phyloP scores from a whole-genome alignment of 768 basidiomycete genomes.

The Bullera alba region DNA sequence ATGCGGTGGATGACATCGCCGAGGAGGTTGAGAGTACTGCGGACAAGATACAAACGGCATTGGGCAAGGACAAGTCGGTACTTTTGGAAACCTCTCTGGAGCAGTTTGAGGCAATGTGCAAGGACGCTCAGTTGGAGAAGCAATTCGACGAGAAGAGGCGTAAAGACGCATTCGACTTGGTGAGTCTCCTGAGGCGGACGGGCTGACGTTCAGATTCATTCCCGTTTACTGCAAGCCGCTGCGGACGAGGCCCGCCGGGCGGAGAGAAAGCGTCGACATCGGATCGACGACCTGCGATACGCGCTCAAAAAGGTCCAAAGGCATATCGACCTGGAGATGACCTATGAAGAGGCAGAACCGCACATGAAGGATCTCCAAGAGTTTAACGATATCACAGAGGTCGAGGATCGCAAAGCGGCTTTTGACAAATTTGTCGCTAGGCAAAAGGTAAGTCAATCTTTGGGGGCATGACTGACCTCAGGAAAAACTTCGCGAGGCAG shows the following conservation, averaged over 20 bases:
- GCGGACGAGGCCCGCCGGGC: slow-evolving; percentile 73
- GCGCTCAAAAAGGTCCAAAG: slow-evolving; percentile 84
- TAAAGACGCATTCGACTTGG: slow-evolving; percentile 49
- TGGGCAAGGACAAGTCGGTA: slow-evolving; percentile 31
- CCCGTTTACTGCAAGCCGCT: slow-evolving; percentile 60
- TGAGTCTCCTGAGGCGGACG: slow-evolving; percentile 8
- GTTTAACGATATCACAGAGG: slow-evolving; percentile 74
- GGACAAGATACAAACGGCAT: slow-evolving; percentile 52
- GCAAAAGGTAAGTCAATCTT: slow-evolving; percentile 62
- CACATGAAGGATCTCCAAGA: slow-evolving; percentile 75
- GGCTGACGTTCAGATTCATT: slow-evolving; percentile 57
- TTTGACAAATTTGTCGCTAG: slow-evolving; percentile 83
- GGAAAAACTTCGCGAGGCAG: slow-evolving; percentile 62
- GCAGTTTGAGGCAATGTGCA: slow-evolving; percentile 36
- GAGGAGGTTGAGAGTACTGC: slow-evolving; percentile 76
- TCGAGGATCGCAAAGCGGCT: slow-evolving; percentile 73
- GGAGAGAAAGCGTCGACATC: slow-evolving; percentile 74
- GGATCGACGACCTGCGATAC: slow-evolving; percentile 93
- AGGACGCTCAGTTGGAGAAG: slow-evolving; percentile 50
- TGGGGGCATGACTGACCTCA: slow-evolving; percentile 33
- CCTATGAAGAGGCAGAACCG: slow-evolving; percentile 73
- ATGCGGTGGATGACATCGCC: slow-evolving; percentile 76
- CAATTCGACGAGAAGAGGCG: slow-evolving; percentile 59
- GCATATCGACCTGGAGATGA: slow-evolving; percentile 63
- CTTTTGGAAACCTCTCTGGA: slow-evolving; percentile 32